Evolutionary conservation across 352 stramenopile genomes (phyloP), one percentile per base, ranked within the genome.

Genomic region (Phytophthora syringae): DNA sequence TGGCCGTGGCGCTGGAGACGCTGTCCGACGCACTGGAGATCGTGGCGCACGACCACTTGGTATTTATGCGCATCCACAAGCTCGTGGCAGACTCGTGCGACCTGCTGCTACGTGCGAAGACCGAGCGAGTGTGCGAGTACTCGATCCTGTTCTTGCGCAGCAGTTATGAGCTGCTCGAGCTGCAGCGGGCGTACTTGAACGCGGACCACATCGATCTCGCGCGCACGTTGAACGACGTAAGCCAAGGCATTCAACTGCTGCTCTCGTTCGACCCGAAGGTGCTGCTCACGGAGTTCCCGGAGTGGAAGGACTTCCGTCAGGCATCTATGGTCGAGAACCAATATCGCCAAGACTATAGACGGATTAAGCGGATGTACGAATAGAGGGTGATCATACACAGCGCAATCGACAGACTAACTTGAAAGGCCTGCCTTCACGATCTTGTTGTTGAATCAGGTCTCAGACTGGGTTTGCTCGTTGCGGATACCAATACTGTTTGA

Each of bases 311-410:
- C 49, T 93, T 98, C 37, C 83, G 88, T 16, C 75, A 96, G 30
- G 96, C 92, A 13, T 97, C 92, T 9, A 72, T 90, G 24, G 83
- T 97, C 51, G 95, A 98, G 69, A 89, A 92, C 67, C 64, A 90
- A 53, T 96, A 89, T 70, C 81, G 92, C 21, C 87, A 93, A 55
- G 90, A 98, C 60, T 97, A 97, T 66, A 79, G 85, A 62, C 85
- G 92, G 13, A 94, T 98, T 69, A 97, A 97, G 64, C 67, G 59
- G 37, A 72, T 98, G 63, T 98, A 98, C 73, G 88, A 94, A 81
- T 94, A 89, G 69, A 73, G 39, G 39, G 37, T 36, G 37, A 9
- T 36, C 22, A 34, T 56, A 25, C 36, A 43, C 39, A 56, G 22
- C 57, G 13, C 36, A 61, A 61, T 65, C 32, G 40, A 54, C 32